Conservation (phyloP, 495 filamentous ascomycete species). For the Hypoxylon lenormandii region DNA sequence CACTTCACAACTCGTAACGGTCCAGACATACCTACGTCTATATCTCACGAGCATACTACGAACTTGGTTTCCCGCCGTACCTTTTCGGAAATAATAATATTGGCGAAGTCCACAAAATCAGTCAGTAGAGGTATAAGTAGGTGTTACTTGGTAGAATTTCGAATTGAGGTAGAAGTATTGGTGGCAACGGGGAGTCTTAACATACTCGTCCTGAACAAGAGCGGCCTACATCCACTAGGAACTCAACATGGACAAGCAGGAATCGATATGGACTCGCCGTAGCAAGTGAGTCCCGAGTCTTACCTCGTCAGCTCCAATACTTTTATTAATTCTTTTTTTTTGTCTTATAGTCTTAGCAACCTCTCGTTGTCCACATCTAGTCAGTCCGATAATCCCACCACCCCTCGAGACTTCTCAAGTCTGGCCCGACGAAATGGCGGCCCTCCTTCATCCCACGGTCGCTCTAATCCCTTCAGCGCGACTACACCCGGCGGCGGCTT, state of each 20-base stretch:
- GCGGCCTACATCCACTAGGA: conserved; percentile 28
- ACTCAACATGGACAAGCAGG: conserved; percentile 56
- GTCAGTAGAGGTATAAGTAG: conserved; percentile 11
- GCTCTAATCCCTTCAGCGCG: conserved; percentile 86
- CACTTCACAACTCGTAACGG: neutral
- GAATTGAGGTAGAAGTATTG: conserved; percentile 28
- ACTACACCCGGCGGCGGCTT: conserved; percentile 75
- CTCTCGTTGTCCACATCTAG: conserved; percentile 83
- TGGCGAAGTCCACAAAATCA: neutral
- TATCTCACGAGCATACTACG: neutral
- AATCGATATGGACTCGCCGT: conserved; percentile 85
- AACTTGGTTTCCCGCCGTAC: neutral
- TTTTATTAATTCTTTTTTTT: conserved; percentile 26
- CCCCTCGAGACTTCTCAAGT: conserved; percentile 66
- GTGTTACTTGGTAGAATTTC: conserved; percentile 16
- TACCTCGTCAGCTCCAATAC: neutral
- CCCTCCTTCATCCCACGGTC: conserved; percentile 73
- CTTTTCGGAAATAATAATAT: conserved; percentile 19
- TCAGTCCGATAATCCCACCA: conserved; percentile 70
- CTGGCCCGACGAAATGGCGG: conserved; percentile 62
- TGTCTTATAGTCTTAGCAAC: conserved; percentile 76
- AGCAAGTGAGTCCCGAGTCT: conserved; percentile 76
- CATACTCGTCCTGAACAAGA: conserved; percentile 41
- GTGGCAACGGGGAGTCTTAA: conserved; percentile 39
- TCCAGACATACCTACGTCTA: neutral